Conservation (phyloP, 306 rosid genomes). For the Acacia crassicarpa region DNA sequence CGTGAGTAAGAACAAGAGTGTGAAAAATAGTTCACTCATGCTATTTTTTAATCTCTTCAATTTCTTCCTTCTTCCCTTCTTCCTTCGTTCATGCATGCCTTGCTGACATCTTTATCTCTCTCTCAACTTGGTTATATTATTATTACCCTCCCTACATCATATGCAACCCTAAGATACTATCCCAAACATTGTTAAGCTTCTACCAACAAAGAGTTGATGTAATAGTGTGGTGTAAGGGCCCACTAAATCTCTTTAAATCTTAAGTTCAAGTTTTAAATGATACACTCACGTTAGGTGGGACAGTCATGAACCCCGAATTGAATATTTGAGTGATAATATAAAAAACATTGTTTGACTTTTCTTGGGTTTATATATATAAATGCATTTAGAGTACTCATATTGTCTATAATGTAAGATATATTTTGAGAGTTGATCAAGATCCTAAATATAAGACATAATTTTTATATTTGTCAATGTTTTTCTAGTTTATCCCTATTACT, state of each 20-base stretch:
- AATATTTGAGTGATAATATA: too few relatives aligned
- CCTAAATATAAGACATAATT: too few relatives aligned
- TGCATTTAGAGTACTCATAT: background rate
- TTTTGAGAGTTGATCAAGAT: too few relatives aligned
- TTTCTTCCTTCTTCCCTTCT: background rate
- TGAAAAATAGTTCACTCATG: background rate
- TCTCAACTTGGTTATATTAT: background rate
- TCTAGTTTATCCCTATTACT: too few relatives aligned
- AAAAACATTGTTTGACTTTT: background rate
- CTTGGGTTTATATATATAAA: background rate
- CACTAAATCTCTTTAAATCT: too few relatives aligned
- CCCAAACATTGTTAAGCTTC: background rate
- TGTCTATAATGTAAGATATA: too few relatives aligned
- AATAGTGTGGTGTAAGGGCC: too few relatives aligned
- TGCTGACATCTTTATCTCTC: conserved; percentile 4
- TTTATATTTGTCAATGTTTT: too few relatives aligned
- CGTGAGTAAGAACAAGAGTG: conserved; percentile 40
- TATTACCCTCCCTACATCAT: background rate
- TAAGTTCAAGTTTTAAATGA: too few relatives aligned
- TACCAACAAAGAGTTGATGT: too few relatives aligned
- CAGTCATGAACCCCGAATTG: too few relatives aligned
- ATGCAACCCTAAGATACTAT: background rate
- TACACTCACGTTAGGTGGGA: too few relatives aligned
- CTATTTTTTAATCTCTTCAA: background rate
- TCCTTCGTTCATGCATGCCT: conserved; percentile 14